These are phyloP conservation scores for Umbellularia californica DNA, from an alignment of 164 flowering plant species.

Conservation along the genomic window DNA sequence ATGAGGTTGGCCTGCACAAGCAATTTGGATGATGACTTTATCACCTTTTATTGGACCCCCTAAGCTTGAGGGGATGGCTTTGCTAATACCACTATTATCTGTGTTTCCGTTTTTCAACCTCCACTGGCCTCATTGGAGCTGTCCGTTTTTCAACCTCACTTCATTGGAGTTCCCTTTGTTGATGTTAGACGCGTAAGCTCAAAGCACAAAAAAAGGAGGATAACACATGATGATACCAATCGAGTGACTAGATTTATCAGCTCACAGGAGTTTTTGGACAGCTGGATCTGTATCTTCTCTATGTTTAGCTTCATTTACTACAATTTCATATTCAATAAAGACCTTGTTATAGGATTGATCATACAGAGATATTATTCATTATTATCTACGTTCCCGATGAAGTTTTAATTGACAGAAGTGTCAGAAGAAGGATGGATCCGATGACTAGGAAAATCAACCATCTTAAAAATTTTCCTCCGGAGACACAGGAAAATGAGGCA, in stretches of 20 bases:
- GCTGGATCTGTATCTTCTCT: neutral
- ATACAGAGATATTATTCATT: constrained; percentile 15
- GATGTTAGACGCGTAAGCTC: neutral
- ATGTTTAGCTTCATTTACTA: neutral
- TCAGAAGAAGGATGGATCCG: constrained; percentile 91
- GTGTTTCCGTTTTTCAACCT: too few relatives aligned
- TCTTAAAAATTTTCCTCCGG: constrained; percentile 68
- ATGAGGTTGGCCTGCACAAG: too few relatives aligned
- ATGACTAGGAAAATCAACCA: constrained; percentile 87
- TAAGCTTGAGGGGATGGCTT: too few relatives aligned
- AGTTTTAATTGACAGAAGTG: constrained; percentile 79
- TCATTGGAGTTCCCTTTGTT: too few relatives aligned
- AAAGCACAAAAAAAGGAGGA: neutral
- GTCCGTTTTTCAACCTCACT: too few relatives aligned
- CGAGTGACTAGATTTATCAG: neutral
- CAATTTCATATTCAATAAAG: neutral
- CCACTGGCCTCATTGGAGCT: too few relatives aligned
- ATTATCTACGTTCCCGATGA: constrained; percentile 89
- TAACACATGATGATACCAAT: neutral
- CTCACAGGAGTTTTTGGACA: too few relatives aligned
- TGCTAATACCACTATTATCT: too few relatives aligned
- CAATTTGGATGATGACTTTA: too few relatives aligned
- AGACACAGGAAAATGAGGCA: constrained; percentile 62
- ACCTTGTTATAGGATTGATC: constrained; percentile 6
- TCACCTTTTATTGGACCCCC: too few relatives aligned